Evolutionary conservation across 2,329 filamentous ascomycete genomes (phyloP).

Genomic region (Microcera coccophila): DNA sequence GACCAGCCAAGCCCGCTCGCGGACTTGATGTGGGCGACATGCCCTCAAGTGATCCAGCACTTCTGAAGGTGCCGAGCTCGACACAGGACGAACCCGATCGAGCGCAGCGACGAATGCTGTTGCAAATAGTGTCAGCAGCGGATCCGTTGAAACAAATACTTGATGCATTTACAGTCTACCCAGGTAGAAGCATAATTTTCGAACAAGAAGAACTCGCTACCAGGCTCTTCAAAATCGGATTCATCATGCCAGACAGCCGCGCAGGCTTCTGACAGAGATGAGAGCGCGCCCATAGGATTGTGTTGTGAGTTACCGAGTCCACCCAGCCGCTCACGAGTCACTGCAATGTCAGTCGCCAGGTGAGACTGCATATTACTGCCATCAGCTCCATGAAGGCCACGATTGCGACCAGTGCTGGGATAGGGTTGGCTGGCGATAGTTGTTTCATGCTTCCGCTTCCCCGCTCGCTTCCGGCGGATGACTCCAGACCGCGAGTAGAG

Average conservation of each 20-base stretch:
- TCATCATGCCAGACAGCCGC: background rate
- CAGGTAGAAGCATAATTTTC: background rate
- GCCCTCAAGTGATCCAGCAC: background rate
- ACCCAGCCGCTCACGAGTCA: background rate
- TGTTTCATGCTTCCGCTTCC: background rate
- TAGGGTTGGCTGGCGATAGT: background rate
- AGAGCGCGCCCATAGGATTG: background rate
- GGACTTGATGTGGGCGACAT: constrained; percentile 1
- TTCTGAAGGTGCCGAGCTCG: background rate
- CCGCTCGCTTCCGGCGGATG: background rate
- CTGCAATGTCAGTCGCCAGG: background rate
- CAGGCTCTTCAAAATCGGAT: background rate
- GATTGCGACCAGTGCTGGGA: too few species aligned
- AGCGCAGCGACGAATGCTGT: background rate
- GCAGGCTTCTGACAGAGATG: background rate
- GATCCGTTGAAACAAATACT: background rate
- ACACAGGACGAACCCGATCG: background rate
- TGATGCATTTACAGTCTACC: background rate
- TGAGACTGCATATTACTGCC: background rate
- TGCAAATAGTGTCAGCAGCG: background rate
- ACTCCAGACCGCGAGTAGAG: background rate
- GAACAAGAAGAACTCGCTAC: background rate
- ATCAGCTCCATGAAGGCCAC: background rate
- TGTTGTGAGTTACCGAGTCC: background rate
- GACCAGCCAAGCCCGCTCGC: constrained; percentile 5